Conservation (phyloP, 2,329 filamentous ascomycete genomes). For the Hypoxylon sp. region DNA sequence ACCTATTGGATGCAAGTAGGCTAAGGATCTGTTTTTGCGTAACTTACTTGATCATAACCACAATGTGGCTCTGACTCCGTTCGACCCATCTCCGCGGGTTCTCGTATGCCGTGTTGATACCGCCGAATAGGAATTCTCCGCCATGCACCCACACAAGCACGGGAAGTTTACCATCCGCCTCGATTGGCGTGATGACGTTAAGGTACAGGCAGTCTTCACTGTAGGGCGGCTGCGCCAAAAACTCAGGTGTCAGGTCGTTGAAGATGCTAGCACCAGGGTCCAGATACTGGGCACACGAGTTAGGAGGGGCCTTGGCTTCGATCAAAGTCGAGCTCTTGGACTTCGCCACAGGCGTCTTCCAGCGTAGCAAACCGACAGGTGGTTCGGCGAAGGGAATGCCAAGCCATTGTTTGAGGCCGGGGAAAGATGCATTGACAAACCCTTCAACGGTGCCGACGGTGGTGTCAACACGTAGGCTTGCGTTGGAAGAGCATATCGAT, state of each 20-base stretch:
- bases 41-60: conserved; percentile 33
- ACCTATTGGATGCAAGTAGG: not conserved
- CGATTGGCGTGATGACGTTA: conserved; percentile 31
- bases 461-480: conserved; percentile 1
- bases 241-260: conserved; percentile 6
- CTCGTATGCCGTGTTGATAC: conserved; percentile 34
- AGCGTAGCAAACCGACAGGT: conserved; percentile 32
- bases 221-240: conserved; percentile 18
- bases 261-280: conserved; percentile 10
- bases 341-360: conserved; percentile 27
- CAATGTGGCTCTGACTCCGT: conserved; percentile 36
- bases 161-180: conserved; percentile 21
- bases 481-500: not conserved
- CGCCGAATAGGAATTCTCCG: conserved; percentile 24
- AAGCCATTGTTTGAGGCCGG: conserved; percentile 7
- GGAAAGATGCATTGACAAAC: conserved; percentile 1
- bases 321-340: not conserved
- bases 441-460: conserved; percentile 5
- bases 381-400: conserved; percentile 38
- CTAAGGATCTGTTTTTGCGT: not conserved
- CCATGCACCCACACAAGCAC: conserved; percentile 39
- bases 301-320: not conserved
- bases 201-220: conserved; percentile 38
- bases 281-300: conserved; percentile 16
- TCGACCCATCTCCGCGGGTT: conserved; percentile 35